These are phyloP conservation scores for Rhexocercosporidium sp. DNA, from an alignment of 2,329 filamentous ascomycete species.

Conservation along the genomic window DNA sequence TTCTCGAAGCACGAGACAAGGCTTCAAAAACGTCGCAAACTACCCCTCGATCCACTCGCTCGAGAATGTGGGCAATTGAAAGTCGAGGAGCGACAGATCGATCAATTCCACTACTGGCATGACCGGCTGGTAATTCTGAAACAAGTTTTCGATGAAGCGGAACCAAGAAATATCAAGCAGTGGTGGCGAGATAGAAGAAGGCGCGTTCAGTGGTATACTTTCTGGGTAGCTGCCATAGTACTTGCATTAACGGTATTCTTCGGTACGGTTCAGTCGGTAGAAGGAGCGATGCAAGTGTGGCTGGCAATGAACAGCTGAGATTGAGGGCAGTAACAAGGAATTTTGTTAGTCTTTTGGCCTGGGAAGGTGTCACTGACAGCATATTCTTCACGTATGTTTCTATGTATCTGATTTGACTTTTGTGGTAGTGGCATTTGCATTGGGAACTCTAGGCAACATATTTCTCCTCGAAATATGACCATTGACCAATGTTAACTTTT, in stretches of 20 bases:
- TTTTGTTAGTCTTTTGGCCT: not conserved
- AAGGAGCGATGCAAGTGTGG: constrained; percentile 49
- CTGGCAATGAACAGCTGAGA: constrained; percentile 9
- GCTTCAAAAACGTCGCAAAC: constrained; percentile 20
- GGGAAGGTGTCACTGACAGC: not conserved
- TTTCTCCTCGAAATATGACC: too few relatives aligned
- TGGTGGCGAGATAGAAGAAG: constrained; percentile 52
- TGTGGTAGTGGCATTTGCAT: too few relatives aligned
- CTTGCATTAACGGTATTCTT: constrained; percentile 38
- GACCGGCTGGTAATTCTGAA: constrained; percentile 51
- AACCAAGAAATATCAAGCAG: constrained; percentile 45
- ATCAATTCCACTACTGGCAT: constrained; percentile 48
- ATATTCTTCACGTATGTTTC: too few relatives aligned
- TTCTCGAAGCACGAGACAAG: constrained; percentile 22
- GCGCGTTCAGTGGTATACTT: constrained; percentile 51
- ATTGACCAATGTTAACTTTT: too few relatives aligned
- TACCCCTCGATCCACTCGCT: constrained; percentile 39
- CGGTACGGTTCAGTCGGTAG: constrained; percentile 48
- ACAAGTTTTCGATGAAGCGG: constrained; percentile 48
- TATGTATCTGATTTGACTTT: too few relatives aligned
- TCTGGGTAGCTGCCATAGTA: constrained; percentile 47
- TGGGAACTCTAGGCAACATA: too few relatives aligned
- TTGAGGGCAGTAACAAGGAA: not conserved
- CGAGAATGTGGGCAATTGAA: constrained; percentile 42
- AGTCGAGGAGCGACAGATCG: constrained; percentile 44